Base-by-base conservation (phyloP, 306 rosid genomes). In the Ceratonia siliqua region DNA sequence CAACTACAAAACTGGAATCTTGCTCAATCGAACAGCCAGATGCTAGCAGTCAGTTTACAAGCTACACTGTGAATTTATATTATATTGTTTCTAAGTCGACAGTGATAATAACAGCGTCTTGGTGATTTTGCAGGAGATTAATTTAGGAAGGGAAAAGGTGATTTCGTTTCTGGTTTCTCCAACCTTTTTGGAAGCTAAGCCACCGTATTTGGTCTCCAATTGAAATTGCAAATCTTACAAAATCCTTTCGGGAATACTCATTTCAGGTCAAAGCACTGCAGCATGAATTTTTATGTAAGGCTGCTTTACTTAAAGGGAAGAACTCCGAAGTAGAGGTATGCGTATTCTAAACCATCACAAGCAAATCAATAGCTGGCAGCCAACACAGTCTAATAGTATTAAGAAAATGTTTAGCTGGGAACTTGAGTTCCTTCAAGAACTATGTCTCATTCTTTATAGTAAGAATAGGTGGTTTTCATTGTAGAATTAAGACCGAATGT, bases 1-100 rank as follows among this genome's bases (percentile, higher is more conserved):
- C 94, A 91, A 80, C 78, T 84, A 22, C 98, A 91, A 70, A 94
- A 94, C 43, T 81, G 88, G 97, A 87, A 85, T 70, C 94, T 94
- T 72, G 92, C 96, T 78, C 97, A 91, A 83, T 86, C 94, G 2
- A 94, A 94, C 77, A 85, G 82, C 75, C 86, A 79, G 56, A 89
- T 91, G 87, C 81, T 84, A 73, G 97, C 91, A 70, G 98, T 93
- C 4, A 28, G 66, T 24, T 73, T 62, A 10, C n/a, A n/a, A n/a
- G n/a, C n/a, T n/a, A n/a, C n/a, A n/a, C n/a, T n/a, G n/a, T 66
- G 38, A 27, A 27, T 14, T 55, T 35, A 15, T 30, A 8, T 38
- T 13, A 48, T 18, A 3, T 33, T 38, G 25, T 13, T 33, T 24
- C 28, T 64, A 7, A n/a, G 58, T 62, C 32, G 13, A n/a, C 30